Conservation (phyloP, 768 basidiomycete species). For the Suillus tomentosus region DNA sequence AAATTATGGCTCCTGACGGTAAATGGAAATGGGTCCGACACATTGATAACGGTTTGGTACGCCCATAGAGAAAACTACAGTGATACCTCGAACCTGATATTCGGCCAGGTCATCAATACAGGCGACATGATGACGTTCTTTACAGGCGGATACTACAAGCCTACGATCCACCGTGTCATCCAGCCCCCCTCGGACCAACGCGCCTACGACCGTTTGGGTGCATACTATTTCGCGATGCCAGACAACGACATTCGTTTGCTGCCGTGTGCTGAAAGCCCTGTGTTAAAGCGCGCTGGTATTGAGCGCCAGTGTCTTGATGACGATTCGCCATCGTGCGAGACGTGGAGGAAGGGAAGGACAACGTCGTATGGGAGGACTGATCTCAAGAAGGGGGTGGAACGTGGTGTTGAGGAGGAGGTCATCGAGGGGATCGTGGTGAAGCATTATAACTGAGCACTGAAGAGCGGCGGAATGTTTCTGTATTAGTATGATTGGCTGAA, state of each 20-base stretch:
- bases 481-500: neutral
- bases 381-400: conserved; percentile 29
- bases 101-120: conserved; percentile 37
- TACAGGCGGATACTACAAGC: conserved; percentile 38
- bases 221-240: conserved; percentile 38
- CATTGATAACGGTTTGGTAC: conserved; percentile 37
- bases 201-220: conserved; percentile 34
- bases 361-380: conserved; percentile 33
- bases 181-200: conserved; percentile 39
- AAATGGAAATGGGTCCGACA: conserved; percentile 41
- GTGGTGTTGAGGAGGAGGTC: conserved; percentile 36
- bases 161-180: conserved; percentile 40
- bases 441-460: conserved; percentile 31
- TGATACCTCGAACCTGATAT: neutral
- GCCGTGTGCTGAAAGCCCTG: conserved; percentile 34
- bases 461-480: neutral
- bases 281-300: conserved; percentile 35
- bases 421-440: conserved; percentile 34
- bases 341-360: conserved; percentile 33
- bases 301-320: conserved; percentile 27
- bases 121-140: conserved; percentile 38
- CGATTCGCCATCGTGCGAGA: conserved; percentile 30
- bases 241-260: conserved; percentile 32
- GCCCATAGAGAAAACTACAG: neutral
- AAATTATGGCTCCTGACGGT: conserved; percentile 37